Evolutionary conservation across 2,329 filamentous ascomycete genomes (phyloP).

Genomic region (Hypoxylon sp.): DNA sequence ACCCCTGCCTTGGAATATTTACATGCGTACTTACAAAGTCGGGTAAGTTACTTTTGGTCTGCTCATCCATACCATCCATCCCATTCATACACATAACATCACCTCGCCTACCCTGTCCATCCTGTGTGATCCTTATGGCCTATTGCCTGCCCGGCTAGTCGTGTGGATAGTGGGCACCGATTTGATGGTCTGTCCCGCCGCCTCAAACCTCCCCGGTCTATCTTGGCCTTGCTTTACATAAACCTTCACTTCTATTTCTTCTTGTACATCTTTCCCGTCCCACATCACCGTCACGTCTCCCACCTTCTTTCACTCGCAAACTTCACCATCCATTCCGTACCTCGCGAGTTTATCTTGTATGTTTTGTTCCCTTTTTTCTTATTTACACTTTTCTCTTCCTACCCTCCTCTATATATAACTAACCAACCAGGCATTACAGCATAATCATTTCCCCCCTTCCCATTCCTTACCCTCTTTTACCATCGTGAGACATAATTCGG

Average conservation of each 20-base stretch:
- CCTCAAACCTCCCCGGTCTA: conserved; percentile 52
- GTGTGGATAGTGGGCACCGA: conserved; percentile 52
- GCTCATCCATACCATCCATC: conserved; percentile 31
- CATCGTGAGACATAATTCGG: conserved; percentile 45
- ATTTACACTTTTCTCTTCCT: conserved; percentile 20
- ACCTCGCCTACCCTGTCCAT: conserved; percentile 34
- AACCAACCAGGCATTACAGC: conserved; percentile 30
- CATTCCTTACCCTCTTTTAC: conserved; percentile 28
- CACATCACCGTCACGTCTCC: conserved; percentile 48
- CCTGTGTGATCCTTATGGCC: conserved; percentile 37
- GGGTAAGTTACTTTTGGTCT: conserved; percentile 19
- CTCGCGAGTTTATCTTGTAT: conserved; percentile 44
- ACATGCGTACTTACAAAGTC: conserved; percentile 11
- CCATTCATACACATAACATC: conserved; percentile 23
- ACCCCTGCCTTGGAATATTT: conserved; percentile 30
- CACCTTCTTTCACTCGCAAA: conserved; percentile 44
- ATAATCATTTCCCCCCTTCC: conserved; percentile 28
- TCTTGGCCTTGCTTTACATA: conserved; percentile 52
- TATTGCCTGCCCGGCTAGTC: conserved; percentile 44
- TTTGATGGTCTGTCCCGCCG: conserved; percentile 54
- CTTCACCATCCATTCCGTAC: conserved; percentile 38
- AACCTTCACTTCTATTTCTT: conserved; percentile 48
- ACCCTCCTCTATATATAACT: conserved; percentile 30
- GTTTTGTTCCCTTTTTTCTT: conserved; percentile 38
- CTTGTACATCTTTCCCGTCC: conserved; percentile 45